phyloP scores from a whole-genome alignment of 139 green algal species.

The Picochlorum sp. region DNA sequence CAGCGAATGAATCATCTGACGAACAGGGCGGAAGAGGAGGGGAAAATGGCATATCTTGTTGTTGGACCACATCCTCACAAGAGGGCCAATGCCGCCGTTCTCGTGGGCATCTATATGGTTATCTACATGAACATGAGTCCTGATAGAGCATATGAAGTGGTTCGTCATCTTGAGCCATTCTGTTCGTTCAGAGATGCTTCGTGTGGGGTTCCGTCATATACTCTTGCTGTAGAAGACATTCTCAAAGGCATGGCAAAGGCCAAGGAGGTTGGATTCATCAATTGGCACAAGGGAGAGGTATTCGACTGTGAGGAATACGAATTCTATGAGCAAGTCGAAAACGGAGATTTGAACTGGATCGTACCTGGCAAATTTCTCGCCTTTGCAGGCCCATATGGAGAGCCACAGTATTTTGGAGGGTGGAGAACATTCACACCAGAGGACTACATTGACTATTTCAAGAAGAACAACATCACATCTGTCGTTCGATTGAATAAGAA shows the following conservation, averaged over 20 bases:
- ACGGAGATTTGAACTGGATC: constrained; percentile 88
- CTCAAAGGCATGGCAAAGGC: constrained; percentile 64
- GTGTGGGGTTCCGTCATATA: constrained; percentile 64
- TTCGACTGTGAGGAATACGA: constrained; percentile 85
- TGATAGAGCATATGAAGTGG: constrained; percentile 57
- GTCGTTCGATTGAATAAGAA: constrained; percentile 87
- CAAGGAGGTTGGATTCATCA: constrained; percentile 66
- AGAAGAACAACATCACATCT: constrained; percentile 43
- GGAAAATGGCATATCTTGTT: constrained; percentile 46
- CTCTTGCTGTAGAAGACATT: constrained; percentile 67
- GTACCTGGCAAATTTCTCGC: constrained; percentile 85
- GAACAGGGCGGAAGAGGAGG: constrained; percentile 30
- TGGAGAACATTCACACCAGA: constrained; percentile 71
- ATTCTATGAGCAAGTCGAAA: constrained; percentile 88
- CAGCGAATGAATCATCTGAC: constrained; percentile 50
- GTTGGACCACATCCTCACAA: constrained; percentile 49
- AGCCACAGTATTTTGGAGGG: constrained; percentile 57
- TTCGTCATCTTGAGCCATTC: constrained; percentile 61
- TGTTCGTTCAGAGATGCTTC: constrained; percentile 77
- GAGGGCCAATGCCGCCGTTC: constrained; percentile 70
- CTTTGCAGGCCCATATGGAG: constrained; percentile 64
- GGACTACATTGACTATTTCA: constrained; percentile 83
- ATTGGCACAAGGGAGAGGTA: constrained; percentile 44
- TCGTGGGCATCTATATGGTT: constrained; percentile 75
- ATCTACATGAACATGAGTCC: constrained; percentile 50